Evolutionary conservation across 2,329 filamentous ascomycete genomes (phyloP).

Genomic region (Colletotrichum musae): DNA sequence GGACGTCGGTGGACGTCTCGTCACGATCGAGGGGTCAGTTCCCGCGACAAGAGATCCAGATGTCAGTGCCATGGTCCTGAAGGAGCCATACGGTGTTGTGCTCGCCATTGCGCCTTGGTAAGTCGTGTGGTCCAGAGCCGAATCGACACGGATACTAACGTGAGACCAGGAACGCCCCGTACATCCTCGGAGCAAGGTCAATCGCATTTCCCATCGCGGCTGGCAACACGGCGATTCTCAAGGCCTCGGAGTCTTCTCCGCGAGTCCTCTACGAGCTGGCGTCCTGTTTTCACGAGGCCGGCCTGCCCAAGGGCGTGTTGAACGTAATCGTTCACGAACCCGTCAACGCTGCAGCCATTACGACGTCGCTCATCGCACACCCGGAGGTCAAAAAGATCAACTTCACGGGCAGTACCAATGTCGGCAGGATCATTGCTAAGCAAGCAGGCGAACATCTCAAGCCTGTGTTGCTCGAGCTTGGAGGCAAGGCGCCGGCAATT

Average conservation of each 20-base stretch:
- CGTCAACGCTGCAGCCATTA: conserved; percentile 77
- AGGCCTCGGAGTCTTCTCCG: conserved; percentile 78
- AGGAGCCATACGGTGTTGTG: conserved; percentile 84
- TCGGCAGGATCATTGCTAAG: conserved; percentile 80
- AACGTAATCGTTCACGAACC: conserved; percentile 79
- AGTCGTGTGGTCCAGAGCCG: not conserved
- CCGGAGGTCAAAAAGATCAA: conserved; percentile 83
- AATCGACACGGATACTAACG: conserved; percentile 22
- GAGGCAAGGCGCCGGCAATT: conserved; percentile 85
- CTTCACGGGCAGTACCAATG: conserved; percentile 84
- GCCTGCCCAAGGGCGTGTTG: conserved; percentile 80
- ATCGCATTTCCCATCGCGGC: conserved; percentile 78
- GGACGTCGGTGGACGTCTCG: conserved; percentile 56
- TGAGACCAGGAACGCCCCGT: conserved; percentile 67
- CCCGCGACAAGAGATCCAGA: conserved; percentile 58
- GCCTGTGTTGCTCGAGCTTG: conserved; percentile 84
- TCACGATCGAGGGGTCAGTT: conserved; percentile 50
- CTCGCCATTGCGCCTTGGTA: conserved; percentile 88
- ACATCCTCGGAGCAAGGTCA: conserved; percentile 67
- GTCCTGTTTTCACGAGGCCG: conserved; percentile 78
- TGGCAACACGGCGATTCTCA: conserved; percentile 83
- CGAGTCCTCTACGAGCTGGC: conserved; percentile 74
- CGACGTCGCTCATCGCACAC: conserved; percentile 76
- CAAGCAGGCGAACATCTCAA: conserved; percentile 82
- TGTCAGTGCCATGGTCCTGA: conserved; percentile 70